phyloP scores from a whole-genome alignment of 345 rosid genomes.

The Bruguiera gymnorhiza region DNA sequence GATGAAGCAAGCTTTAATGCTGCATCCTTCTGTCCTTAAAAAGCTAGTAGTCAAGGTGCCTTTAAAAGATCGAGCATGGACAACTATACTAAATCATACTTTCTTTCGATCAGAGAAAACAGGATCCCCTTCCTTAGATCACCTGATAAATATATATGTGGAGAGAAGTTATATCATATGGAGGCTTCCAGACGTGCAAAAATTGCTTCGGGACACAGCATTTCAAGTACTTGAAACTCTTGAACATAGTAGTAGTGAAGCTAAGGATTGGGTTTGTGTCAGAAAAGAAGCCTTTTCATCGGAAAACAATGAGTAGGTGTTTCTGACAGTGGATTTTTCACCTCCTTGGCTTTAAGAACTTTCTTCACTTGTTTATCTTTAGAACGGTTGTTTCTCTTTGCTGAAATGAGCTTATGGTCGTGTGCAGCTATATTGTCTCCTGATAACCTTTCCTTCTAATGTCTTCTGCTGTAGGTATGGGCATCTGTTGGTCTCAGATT shows the following conservation, averaged over 20 bases:
- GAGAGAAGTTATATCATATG: constrained; percentile 79
- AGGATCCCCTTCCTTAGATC: constrained; percentile 69
- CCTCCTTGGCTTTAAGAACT: constrained; percentile 1
- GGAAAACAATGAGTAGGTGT: constrained; percentile 73
- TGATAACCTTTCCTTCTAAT: neutral
- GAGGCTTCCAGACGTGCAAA: constrained; percentile 90
- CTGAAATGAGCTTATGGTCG: neutral
- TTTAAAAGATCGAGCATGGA: constrained; percentile 72
- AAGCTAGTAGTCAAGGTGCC: constrained; percentile 79
- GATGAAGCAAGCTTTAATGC: constrained; percentile 86
- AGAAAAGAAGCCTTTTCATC: constrained; percentile 78
- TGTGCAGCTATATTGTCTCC: neutral
- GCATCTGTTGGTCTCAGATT: constrained; percentile 69
- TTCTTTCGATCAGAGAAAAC: constrained; percentile 61
- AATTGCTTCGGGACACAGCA: constrained; percentile 57
- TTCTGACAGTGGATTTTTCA: constrained; percentile 1
- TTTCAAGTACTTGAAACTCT: constrained; percentile 48
- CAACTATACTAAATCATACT: constrained; percentile 54
- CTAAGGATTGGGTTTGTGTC: constrained; percentile 71
- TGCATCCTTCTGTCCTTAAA: constrained; percentile 71
- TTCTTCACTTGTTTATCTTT: neutral
- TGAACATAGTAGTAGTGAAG: constrained; percentile 48
- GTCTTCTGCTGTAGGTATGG: constrained; percentile 13
- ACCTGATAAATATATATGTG: constrained; percentile 66
- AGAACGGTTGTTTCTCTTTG: neutral